Percentiles rank a stretch among this genome's conserved stretches.
Evolutionary conservation across 495 filamentous ascomycete genomes (phyloP).

Genomic region (Penicillium cinerascens): DNA sequence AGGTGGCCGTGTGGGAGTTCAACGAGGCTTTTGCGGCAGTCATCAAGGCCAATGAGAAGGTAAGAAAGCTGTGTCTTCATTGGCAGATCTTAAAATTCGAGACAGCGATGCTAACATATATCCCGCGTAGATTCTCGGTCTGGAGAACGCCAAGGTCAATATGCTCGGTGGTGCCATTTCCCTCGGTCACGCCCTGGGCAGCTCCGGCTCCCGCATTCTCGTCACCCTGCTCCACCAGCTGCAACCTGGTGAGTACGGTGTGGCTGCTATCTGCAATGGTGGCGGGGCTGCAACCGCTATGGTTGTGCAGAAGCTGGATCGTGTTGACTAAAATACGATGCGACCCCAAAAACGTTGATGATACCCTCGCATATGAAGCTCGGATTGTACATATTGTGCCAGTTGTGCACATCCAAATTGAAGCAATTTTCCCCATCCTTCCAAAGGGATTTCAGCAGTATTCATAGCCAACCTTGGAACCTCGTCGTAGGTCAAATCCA

Average conservation of each 20-base stretch:
- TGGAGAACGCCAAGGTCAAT: conserved; percentile 77
- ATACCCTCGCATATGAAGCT: conserved; percentile 18
- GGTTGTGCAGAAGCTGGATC: conserved; percentile 83
- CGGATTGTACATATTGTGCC: conserved; percentile 2
- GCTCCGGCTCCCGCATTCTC: conserved; percentile 89
- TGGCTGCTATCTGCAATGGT: conserved; percentile 95
- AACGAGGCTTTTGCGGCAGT: conserved; percentile 98
- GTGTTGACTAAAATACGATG: conserved; percentile 39
- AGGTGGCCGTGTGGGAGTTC: conserved; percentile 94
- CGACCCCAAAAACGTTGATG: conserved; percentile 4
- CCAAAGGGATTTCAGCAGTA: not conserved
- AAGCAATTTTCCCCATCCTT: not conserved
- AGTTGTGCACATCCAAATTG: not conserved
- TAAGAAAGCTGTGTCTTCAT: conserved; percentile 25
- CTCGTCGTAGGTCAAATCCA: too few relatives aligned
- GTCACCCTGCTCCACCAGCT: conserved; percentile 87
- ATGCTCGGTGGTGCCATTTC: conserved; percentile 87
- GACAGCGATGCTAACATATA: conserved; percentile 14
- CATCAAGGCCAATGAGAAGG: conserved; percentile 92
- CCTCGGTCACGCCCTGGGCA: conserved; percentile 90
- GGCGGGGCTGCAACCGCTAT: conserved; percentile 89
- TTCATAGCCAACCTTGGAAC: too few relatives aligned
- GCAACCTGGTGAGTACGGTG: conserved; percentile 86
- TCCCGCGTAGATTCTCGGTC: conserved; percentile 62
- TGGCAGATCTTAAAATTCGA: not conserved